phyloP scores from a whole-genome alignment of 108 stramenopile genomes.

The Stephanodiscus minutulus region DNA sequence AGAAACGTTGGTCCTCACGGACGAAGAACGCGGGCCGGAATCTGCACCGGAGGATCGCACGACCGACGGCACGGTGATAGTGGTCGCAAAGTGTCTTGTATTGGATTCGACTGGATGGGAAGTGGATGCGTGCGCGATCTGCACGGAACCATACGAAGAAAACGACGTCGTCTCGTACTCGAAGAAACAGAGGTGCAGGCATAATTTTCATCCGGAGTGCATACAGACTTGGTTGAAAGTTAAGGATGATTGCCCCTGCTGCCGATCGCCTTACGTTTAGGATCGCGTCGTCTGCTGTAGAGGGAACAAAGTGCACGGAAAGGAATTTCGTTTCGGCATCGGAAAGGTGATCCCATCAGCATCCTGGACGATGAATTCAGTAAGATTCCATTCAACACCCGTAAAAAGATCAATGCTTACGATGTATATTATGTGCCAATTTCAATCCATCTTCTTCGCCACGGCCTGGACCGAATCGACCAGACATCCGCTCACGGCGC shows the following conservation, averaged over 20 bases:
- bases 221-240: background rate
- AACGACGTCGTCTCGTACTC: background rate
- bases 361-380: no score
- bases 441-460: slow-evolving; percentile 82
- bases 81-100: background rate
- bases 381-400: no score
- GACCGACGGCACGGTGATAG: background rate
- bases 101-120: background rate
- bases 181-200: background rate
- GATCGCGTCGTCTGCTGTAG: background rate
- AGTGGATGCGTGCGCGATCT: background rate
- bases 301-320: no score
- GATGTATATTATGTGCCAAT: no score
- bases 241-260: background rate
- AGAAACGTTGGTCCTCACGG: background rate
- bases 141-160: background rate
- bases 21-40: background rate
- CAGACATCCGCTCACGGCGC: slow-evolving; percentile 70
- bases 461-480: slow-evolving; percentile 76
- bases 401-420: no score
- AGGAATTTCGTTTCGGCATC: no score
- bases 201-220: background rate
- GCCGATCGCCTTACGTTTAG: background rate
- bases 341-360: no score
- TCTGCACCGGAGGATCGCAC: background rate